Percentiles rank a stretch among this genome's conserved stretches.
phyloP scores from a whole-genome alignment of 78 protist genomes.

The Dictyostelium capitatum region DNA sequence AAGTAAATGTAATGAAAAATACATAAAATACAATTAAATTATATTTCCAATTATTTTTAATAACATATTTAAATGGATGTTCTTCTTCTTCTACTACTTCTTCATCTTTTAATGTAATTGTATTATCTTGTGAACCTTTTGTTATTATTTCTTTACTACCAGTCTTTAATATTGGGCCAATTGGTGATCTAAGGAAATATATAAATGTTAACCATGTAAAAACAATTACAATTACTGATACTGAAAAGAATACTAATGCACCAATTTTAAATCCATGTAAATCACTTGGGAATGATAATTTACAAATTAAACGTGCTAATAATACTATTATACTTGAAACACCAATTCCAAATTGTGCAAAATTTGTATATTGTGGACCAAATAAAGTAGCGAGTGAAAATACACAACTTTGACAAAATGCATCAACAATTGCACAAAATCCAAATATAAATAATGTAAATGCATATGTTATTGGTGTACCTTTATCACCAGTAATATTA shows the following conservation, averaged over 20 bases:
- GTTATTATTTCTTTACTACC: neutral
- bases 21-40: conserved; percentile 12
- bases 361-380: conserved; percentile 57
- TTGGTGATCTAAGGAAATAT: conserved; percentile 31
- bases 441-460: conserved; percentile 28
- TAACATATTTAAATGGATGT: conserved; percentile 13
- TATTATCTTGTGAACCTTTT: neutral
- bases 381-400: conserved; percentile 54
- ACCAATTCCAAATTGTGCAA: conserved; percentile 48
- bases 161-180: neutral
- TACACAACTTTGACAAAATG: conserved; percentile 53
- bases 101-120: neutral
- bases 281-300: neutral
- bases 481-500: too few species aligned
- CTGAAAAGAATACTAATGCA: neutral
- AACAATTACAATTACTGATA: conserved; percentile 10
- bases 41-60: conserved; percentile 10
- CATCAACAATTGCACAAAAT: conserved; percentile 40
- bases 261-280: conserved; percentile 9
- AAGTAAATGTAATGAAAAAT: conserved; percentile 12
- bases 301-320: neutral
- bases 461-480: neutral
- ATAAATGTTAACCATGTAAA: conserved; percentile 12
- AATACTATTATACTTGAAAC: neutral
- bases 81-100: conserved; percentile 18